Evolutionary conservation across 192 early-diverging fungal genomes (phyloP), one percentile per base, ranked within the genome.

Genomic region (Podila epicladia): DNA sequence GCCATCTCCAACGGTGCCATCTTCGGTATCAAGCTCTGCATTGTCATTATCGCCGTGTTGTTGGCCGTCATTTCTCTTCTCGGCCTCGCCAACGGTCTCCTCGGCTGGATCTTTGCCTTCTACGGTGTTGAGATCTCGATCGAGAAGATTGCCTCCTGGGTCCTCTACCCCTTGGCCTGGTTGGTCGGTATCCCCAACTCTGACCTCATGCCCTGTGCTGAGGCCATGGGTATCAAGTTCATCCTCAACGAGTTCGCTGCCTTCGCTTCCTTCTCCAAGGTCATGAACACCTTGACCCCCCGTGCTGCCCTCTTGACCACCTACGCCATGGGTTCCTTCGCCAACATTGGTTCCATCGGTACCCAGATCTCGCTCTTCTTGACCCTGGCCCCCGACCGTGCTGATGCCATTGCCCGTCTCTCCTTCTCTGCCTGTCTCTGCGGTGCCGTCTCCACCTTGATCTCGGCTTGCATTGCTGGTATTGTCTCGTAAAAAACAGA

Each of bases 201-300:
- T 7, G 84, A 87, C 58, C 58, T 87, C 19, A 48, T 32, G 11
- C 65, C 61, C 13, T n/a, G 65, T 51, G 76, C 76, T 17, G 65
- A 79, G 65, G 76, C 76, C n/a, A 79, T 79, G 76, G 76, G 91
- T 31, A 90, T 88, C 61, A 97, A 97, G 85, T 89, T 96, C 62
- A 84, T 94, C 70, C 83, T 91, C 37, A 97, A 96, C 87, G 96
- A 97, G 89, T 95, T 97, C 82, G 92, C 91, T n/a, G 96, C 96
- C 11, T 97, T 94, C 84, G 35, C 62, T 1, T 33, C 62, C 64
- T 80, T 93, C 69, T 84, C 84, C 15, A 73, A 72, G 45, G 60
- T 85, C 22, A 77, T 75, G 64, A 73, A 71, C 17, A 51, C 53
- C 33, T 83, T 94, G 65, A 75, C 84, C 32, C 55, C 71, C 28